These are phyloP conservation scores for Cicer judaicum DNA, from an alignment of 306 rosid genomes.

Conservation along the genomic window DNA sequence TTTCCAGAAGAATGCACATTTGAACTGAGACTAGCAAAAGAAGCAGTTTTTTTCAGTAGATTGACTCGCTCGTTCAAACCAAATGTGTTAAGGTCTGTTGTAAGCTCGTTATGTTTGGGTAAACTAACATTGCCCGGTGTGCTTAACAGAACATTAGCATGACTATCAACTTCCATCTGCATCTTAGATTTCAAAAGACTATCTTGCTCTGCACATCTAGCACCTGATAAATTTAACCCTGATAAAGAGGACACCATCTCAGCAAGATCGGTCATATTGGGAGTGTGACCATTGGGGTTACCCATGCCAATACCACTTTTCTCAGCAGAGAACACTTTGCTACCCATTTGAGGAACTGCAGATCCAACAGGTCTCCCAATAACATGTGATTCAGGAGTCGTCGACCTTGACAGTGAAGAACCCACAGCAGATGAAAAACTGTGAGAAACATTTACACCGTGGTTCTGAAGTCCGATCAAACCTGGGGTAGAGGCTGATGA, in stretches of 20 bases:
- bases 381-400: constrained; percentile 75
- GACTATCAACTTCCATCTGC: constrained; percentile 60
- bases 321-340: constrained; percentile 59
- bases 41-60: constrained; percentile 72
- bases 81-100: constrained; percentile 55
- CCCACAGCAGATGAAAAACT: constrained; percentile 65
- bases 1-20: constrained; percentile 63
- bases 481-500: constrained; percentile 60
- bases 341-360: constrained; percentile 67
- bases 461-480: constrained; percentile 67
- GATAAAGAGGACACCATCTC: constrained; percentile 67
- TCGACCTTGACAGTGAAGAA: constrained; percentile 66
- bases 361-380: constrained; percentile 71
- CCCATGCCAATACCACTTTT: constrained; percentile 56
- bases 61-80: constrained; percentile 56
- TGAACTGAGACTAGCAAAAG: constrained; percentile 71
- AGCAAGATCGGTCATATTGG: constrained; percentile 61
- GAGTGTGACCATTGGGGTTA: constrained; percentile 58
- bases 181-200: constrained; percentile 63
- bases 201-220: constrained; percentile 67
- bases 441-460: constrained; percentile 53
- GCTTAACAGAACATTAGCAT: constrained; percentile 57
- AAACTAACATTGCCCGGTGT: constrained; percentile 50
- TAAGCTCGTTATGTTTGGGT: constrained; percentile 60
- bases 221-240: constrained; percentile 66